A percentile compares a stretch with the other conserved stretches of the same genome.
Conservation (phyloP, 1,284 basidiomycete species). For the Boletellus deceptivus region DNA sequence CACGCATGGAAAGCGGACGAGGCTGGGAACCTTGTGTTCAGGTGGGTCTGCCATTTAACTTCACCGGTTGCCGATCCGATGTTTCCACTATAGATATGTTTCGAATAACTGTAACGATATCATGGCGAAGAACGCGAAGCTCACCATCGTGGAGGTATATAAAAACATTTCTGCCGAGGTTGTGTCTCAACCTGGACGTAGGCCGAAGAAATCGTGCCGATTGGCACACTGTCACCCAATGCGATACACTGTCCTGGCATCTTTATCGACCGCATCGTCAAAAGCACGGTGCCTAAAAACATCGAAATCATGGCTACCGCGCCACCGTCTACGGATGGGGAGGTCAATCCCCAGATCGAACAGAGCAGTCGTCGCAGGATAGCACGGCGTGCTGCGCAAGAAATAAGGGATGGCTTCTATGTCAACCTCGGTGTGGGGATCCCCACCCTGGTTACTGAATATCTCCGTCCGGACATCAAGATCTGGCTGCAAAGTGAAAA, state of each 20-base stretch:
- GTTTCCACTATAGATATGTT: slow-evolving; percentile 57
- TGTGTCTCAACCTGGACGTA: slow-evolving; percentile 24
- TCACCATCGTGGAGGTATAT: slow-evolving; percentile 84
- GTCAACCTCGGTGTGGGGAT: too few relatives aligned
- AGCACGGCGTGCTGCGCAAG: slow-evolving; percentile 83
- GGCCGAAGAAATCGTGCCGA: slow-evolving; percentile 89
- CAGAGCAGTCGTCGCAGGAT: slow-evolving; percentile 68
- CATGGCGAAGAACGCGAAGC: slow-evolving; percentile 84
- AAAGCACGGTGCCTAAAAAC: slow-evolving; percentile 70
- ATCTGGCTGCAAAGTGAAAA: slow-evolving; percentile 95
- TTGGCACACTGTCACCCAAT: slow-evolving; percentile 82
- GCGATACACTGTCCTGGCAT: slow-evolving; percentile 81
- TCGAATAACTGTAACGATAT: slow-evolving; percentile 84
- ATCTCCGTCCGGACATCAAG: slow-evolving; percentile 68
- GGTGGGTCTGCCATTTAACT: slow-evolving; percentile 40
- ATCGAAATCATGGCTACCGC: slow-evolving; percentile 77
- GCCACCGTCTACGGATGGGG: slow-evolving; percentile 33
- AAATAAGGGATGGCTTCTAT: slow-evolving; percentile 79
- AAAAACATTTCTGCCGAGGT: background rate
- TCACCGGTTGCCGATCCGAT: slow-evolving; percentile 1
- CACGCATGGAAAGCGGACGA: slow-evolving; percentile 83
- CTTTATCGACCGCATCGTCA: slow-evolving; percentile 83
- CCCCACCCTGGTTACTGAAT: slow-evolving; percentile 39
- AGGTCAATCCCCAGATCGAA: slow-evolving; percentile 44
- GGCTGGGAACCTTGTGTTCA: slow-evolving; percentile 76